Percentiles rank a stretch among this genome's conserved stretches.
These are phyloP conservation scores for Eimeria brunetti DNA, from an alignment of 169 alveolate species.

Conservation along the genomic window DNA sequence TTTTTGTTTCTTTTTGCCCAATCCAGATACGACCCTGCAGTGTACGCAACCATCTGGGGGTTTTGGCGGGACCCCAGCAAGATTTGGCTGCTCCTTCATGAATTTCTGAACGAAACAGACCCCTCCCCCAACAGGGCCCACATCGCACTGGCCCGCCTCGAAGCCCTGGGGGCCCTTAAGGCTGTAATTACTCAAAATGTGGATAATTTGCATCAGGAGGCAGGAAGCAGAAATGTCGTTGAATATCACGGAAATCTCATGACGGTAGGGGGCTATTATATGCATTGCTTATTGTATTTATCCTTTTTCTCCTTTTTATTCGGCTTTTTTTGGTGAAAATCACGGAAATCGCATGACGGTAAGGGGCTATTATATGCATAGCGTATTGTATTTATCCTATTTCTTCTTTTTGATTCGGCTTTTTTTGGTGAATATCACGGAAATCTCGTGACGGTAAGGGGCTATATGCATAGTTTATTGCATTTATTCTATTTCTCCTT, in stretches of 20 bases:
- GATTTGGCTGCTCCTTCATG: slow-evolving; percentile 77
- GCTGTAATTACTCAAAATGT: slow-evolving; percentile 72
- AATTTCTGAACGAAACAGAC: slow-evolving; percentile 32
- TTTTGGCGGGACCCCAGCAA: slow-evolving; percentile 77
- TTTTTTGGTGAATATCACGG: slow-evolving; percentile 79
- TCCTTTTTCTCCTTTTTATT: not conserved
- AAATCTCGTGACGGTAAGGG: too few species aligned
- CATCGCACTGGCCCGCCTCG: slow-evolving; percentile 45
- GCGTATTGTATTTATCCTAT: too few species aligned
- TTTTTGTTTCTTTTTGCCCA: not conserved
- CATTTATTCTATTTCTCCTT: too few species aligned
- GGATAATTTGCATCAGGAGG: slow-evolving; percentile 80
- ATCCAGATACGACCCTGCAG: slow-evolving; percentile 75
- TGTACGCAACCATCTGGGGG: slow-evolving; percentile 81
- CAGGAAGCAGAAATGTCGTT: slow-evolving; percentile 71
- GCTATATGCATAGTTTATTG: too few species aligned
- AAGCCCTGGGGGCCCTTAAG: slow-evolving; percentile 20
- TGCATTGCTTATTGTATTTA: too few species aligned
- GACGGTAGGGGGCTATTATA: slow-evolving; percentile 27
- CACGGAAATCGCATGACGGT: not conserved
- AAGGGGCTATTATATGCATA: not conserved
- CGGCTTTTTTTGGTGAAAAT: not conserved
- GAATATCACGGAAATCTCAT: slow-evolving; percentile 80
- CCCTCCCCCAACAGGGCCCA: slow-evolving; percentile 75
- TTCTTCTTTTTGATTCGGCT: too few species aligned